Evolutionary conservation across 2,329 filamentous ascomycete genomes (phyloP), one percentile per base, ranked within the genome.

Genomic region (Phialocephala subalpina): DNA sequence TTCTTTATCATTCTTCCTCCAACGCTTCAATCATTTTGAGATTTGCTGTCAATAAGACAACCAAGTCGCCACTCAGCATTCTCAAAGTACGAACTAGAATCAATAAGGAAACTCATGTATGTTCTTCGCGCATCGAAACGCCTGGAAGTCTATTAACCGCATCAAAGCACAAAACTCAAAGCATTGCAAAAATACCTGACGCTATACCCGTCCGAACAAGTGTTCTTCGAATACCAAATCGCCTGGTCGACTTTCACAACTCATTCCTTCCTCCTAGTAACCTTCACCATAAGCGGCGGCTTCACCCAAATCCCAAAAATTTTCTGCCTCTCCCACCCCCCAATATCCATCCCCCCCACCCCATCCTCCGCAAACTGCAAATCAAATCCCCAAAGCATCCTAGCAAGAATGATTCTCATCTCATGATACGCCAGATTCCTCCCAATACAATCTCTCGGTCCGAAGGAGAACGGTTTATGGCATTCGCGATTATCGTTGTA

Each of bases 401-500:
- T 45, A 9, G 68, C 63, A 16, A 69, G 45, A 27, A 69, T 69
- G 14, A 65, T 36, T 6, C 66, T 63, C 66, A 69, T 69, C 61
- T 69, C 68, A 7, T 42, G 53, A 47, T 64, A 68, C 20, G 68
- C 68, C 20, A 69, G 35, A 57, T 64, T 64, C 36, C 58, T 62
- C 25, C 68, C 64, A 18, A 70, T 33, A 40, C 66, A 68, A 22
- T 63, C 64, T 45, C 66, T 55, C 1, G 63, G 63, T 16, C 66
- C 66, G 7, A 63, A 12, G 16, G 20, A 57, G 16, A 68, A 68
- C 11, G 66, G 63, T 11, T 66, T 59, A 16, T 40, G 18, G 12
- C 60, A 64, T 22, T 63, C 55, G 18, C 47, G 49, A 22, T 55
- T 57, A 53, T 68, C 66, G 18, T 40, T 49, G 25, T 35, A 45